These are phyloP conservation scores for Colletotrichum liaoningense DNA, from an alignment of 2,329 filamentous ascomycete genomes.

Conservation along the genomic window DNA sequence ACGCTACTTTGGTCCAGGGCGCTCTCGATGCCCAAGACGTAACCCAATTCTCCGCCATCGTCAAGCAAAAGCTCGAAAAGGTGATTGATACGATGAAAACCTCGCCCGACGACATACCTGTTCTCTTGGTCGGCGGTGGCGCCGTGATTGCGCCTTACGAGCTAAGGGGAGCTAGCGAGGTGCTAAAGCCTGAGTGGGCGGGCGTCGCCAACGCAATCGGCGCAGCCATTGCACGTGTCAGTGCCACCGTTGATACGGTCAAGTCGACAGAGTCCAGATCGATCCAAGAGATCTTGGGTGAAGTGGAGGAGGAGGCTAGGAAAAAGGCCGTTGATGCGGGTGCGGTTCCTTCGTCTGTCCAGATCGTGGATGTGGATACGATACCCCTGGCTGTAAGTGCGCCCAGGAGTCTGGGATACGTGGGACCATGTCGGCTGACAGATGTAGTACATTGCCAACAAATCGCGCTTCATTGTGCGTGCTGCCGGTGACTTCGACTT, in stretches of 20 bases:
- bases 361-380: constrained; percentile 63
- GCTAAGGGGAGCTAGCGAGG: constrained; percentile 64
- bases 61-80: constrained; percentile 64
- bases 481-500: constrained; percentile 70
- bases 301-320: constrained; percentile 54
- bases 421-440: constrained; percentile 26
- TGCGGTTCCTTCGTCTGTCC: constrained; percentile 54
- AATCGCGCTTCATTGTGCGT: constrained; percentile 66
- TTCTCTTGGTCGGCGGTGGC: constrained; percentile 73
- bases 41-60: constrained; percentile 49
- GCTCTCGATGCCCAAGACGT: constrained; percentile 48
- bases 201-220: constrained; percentile 74
- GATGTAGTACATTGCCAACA: constrained; percentile 61
- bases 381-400: constrained; percentile 61
- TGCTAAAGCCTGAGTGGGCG: constrained; percentile 67
- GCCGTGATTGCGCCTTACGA: constrained; percentile 66
- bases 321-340: constrained; percentile 58
- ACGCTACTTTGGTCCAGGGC: constrained; percentile 49
- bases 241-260: constrained; percentile 62
- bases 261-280: constrained; percentile 58
- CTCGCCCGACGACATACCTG: constrained; percentile 67
- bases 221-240: constrained; percentile 70
- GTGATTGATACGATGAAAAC: constrained; percentile 73
- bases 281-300: constrained; percentile 49
- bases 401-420: too few relatives aligned